Conservation (phyloP, 164 flowering plant species). For the Umbellularia californica region DNA sequence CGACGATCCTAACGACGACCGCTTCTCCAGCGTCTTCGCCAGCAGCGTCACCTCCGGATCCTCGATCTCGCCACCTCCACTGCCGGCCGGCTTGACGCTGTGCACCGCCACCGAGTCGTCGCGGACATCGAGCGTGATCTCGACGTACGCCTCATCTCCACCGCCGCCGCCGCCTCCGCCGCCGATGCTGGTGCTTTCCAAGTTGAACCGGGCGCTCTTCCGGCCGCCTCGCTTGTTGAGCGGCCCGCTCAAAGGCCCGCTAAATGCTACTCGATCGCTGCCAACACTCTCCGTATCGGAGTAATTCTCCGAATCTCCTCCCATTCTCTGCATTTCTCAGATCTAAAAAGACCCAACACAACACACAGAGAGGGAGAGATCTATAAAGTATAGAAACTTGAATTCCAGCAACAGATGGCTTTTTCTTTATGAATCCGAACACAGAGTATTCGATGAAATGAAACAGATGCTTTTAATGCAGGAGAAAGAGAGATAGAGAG, state of each 20-base stretch:
- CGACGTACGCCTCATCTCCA: slow-evolving; percentile 31
- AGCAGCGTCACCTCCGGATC: slow-evolving; percentile 53
- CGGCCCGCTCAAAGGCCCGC: slow-evolving; percentile 43
- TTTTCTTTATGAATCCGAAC: too few species aligned
- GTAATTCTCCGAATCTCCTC: slow-evolving; percentile 25
- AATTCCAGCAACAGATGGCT: too few species aligned
- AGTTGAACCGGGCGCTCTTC: slow-evolving; percentile 53
- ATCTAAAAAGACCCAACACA: too few species aligned
- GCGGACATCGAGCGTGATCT: slow-evolving; percentile 61
- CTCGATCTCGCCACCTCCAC: slow-evolving; percentile 36
- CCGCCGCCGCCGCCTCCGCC: slow-evolving; percentile 8
- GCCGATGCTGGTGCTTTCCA: slow-evolving; percentile 14
- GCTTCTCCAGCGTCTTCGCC: slow-evolving; percentile 45
- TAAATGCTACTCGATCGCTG: slow-evolving; percentile 34
- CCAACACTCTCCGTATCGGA: slow-evolving; percentile 59
- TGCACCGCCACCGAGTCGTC: slow-evolving; percentile 63
- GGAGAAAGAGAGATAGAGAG: too few species aligned
- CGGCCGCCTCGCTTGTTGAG: slow-evolving; percentile 27
- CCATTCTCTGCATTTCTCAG: slow-evolving; percentile 18
- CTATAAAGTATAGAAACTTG: too few species aligned
- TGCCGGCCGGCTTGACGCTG: slow-evolving; percentile 51
- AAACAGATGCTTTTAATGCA: too few species aligned
- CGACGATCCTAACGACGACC: slow-evolving; percentile 34
- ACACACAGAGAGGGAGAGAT: too few species aligned
- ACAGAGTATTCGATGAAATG: too few species aligned